Percentiles rank a stretch among this genome's conserved stretches.
phyloP scores from a whole-genome alignment of 306 rosid genomes.

The Castanea sativa region DNA sequence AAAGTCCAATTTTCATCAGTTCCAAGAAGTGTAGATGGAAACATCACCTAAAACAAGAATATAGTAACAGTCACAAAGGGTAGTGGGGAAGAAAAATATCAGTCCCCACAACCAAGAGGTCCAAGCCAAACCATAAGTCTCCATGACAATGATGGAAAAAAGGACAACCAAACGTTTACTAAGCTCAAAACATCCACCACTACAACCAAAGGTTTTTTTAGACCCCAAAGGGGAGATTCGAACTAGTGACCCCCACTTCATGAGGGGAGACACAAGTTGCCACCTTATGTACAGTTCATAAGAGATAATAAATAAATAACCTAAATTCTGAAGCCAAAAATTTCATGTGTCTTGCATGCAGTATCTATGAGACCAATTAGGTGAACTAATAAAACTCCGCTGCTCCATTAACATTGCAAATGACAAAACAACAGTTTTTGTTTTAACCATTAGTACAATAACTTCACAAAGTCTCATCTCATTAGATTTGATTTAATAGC shows the following conservation, averaged over 20 bases:
- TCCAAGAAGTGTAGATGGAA: slow-evolving; percentile 90
- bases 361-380: not conserved
- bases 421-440: not conserved
- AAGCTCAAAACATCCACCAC: not conserved
- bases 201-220: too few relatives aligned
- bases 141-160: not conserved
- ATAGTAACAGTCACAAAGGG: not conserved
- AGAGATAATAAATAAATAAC: too few relatives aligned
- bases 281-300: not conserved
- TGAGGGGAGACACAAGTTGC: not conserved
- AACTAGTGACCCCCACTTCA: too few relatives aligned
- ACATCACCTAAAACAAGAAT: slow-evolving; percentile 71
- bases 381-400: not conserved
- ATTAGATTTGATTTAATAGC: not conserved
- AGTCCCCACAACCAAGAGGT: not conserved
- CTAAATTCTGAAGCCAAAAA: not conserved
- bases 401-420: not conserved
- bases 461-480: not conserved
- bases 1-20: slow-evolving; percentile 89
- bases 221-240: too few relatives aligned
- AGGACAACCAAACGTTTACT: not conserved
- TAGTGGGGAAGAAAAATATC: not conserved
- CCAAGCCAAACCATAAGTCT: not conserved
- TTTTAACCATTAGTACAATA: not conserved
- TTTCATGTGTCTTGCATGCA: not conserved